Evolutionary conservation across 305 asterid species (phyloP).

Genomic region (Fraxinus angustifolia): DNA sequence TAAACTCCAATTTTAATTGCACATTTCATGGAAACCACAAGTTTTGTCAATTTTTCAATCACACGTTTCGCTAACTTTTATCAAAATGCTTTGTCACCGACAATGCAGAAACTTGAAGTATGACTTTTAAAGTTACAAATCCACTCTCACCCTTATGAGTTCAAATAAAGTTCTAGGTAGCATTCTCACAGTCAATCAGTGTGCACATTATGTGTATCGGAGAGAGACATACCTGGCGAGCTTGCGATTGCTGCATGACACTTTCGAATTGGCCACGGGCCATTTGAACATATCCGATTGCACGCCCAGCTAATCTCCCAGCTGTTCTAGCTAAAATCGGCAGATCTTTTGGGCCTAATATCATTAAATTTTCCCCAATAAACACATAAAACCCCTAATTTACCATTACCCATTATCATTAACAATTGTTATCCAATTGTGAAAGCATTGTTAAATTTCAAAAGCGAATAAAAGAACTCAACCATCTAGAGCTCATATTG

Average conservation of each 20-base stretch:
- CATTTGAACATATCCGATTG: conserved; percentile 70
- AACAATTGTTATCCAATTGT: not conserved
- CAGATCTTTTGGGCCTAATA: conserved; percentile 78
- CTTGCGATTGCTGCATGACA: conserved; percentile 86
- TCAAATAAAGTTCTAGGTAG: not conserved
- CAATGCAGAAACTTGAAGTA: not conserved
- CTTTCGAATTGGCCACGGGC: conserved; percentile 84
- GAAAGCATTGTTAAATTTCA: not conserved
- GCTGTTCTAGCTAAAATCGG: conserved; percentile 65
- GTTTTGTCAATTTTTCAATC: not conserved
- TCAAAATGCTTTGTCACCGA: not conserved
- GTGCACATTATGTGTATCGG: not conserved
- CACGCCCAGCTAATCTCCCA: conserved; percentile 79
- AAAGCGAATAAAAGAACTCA: not conserved
- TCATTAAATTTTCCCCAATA: conserved; percentile 10
- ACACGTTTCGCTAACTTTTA: not conserved
- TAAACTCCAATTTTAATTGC: not conserved
- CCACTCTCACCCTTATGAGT: not conserved
- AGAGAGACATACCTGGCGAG: conserved; percentile 51
- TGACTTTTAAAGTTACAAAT: not conserved
- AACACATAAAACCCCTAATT: conserved; percentile 6
- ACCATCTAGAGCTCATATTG: not conserved
- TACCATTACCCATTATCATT: not conserved
- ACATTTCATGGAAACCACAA: not conserved
- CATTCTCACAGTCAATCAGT: not conserved